These are phyloP conservation scores for Oryza rufipogon DNA, from an alignment of 176 grass and related monocot genomes.

Conservation along the genomic window DNA sequence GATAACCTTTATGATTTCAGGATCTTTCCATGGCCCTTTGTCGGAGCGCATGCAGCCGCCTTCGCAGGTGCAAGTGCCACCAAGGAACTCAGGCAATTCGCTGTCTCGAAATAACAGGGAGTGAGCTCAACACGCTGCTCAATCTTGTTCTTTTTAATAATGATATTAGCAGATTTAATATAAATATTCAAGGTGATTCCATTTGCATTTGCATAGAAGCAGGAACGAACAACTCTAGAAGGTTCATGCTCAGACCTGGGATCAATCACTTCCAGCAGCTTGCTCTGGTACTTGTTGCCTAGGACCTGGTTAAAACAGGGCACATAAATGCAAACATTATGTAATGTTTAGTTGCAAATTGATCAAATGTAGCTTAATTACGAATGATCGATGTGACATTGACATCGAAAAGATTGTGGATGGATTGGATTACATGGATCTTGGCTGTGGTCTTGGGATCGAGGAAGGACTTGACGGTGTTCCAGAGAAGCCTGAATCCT, in stretches of 20 bases:
- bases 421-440: slow-evolving; percentile 69
- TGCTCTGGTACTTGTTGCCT: slow-evolving; percentile 94
- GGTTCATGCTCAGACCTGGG: slow-evolving; percentile 55
- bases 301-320: slow-evolving; percentile 59
- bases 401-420: not conserved
- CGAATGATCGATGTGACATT: not conserved
- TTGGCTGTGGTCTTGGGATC: slow-evolving; percentile 95
- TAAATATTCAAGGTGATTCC: not conserved
- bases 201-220: not conserved
- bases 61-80: slow-evolving; percentile 92
- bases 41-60: slow-evolving; percentile 89
- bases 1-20: slow-evolving; percentile 83
- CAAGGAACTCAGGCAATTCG: slow-evolving; percentile 90
- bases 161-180: slow-evolving; percentile 1
- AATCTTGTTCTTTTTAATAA: not conserved
- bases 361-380: slow-evolving; percentile 2
- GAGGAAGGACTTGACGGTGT: slow-evolving; percentile 96
- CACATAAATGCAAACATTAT: not conserved
- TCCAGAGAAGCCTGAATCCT: slow-evolving; percentile 95
- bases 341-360: not conserved
- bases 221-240: not conserved
- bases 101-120: slow-evolving; percentile 35
- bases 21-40: slow-evolving; percentile 98
- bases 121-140: slow-evolving; percentile 20
- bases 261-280: slow-evolving; percentile 94